Base-by-base conservation (phyloP, 805 yeast genomes). In the Candida maltosa region DNA sequence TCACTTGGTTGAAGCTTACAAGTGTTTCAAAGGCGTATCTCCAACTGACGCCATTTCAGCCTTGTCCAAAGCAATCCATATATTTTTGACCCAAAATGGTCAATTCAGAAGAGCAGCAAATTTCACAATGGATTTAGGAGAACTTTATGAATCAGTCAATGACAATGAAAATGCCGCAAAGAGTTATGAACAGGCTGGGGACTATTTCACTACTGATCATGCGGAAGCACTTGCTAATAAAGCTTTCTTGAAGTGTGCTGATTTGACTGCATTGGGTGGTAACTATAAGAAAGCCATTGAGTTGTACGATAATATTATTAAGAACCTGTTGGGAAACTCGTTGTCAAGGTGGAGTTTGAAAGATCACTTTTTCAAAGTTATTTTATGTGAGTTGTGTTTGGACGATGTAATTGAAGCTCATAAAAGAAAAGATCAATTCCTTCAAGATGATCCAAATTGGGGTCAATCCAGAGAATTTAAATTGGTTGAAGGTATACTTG, bases 91-190 rank as follows among this genome's bases (percentile, higher is more conserved):
- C 2, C 73, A 78, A 43, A 79, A 86, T 48, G 99, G 99, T 9
- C 96, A 91, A 58, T 93, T 93, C 64, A 79, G 98, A 57, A 74
- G 97, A 58, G 96, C 95, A 16, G 98, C 98, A 9, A 87, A 87
- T 54, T 89, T 84, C 65, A 83, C 89, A 55, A 78, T 83, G 69
- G 98, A 93, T 56, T 70, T 93, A 52, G 98, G 89, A 8, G 88
- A 80, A 46, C 60, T 91, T 30, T 87, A 85, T 54, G 97, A 91
- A 60, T 74, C 75, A 30, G 64, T 87, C 15, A 73, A 73, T 32
- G 91, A 89, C 51, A 59, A 66, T 21, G 65, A 70, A 16, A 75
- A 75, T 46, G 97, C 98, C 5, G 73, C 83, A 35, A 70, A 70
- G 36, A 77, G 88, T 19, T 91, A 83, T 55, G 95, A 88, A 54